These are phyloP conservation scores for Oldenlandia corymbosa DNA, from an alignment of 257 asterid genomes.

Conservation along the genomic window DNA sequence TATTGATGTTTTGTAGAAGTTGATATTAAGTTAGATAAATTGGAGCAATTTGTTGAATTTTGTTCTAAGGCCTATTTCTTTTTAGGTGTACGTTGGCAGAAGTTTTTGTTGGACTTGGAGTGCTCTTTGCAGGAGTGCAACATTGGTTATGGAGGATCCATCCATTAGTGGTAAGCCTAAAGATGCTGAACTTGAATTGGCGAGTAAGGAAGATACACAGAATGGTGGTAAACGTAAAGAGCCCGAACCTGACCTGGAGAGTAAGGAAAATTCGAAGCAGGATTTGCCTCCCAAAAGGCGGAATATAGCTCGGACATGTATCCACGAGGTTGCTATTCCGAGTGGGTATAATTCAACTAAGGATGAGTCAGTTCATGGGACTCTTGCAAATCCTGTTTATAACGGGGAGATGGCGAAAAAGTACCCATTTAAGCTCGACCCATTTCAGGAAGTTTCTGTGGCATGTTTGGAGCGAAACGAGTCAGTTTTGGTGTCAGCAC, in stretches of 20 bases:
- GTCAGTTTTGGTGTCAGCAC: conserved; percentile 88
- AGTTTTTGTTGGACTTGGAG: no score
- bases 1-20: no score
- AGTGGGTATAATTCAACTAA: conserved; percentile 45
- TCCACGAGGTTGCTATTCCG: conserved; percentile 95
- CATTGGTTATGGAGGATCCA: no score
- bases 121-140: no score
- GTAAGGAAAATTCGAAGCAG: conserved; percentile 24
- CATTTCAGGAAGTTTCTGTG: conserved; percentile 82
- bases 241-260: conserved; percentile 37
- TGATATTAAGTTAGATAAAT: no score
- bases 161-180: no score
- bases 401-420: conserved; percentile 69
- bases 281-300: conserved; percentile 51
- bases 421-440: conserved; percentile 76
- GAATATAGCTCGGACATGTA: conserved; percentile 57
- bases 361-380: conserved; percentile 67
- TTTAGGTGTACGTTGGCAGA: no score
- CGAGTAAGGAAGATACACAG: conserved; percentile 38
- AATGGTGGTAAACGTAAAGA: conserved; percentile 55
- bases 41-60: no score
- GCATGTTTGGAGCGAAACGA: conserved; percentile 90
- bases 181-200: no score
- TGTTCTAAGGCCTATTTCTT: no score
- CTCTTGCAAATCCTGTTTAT: conserved; percentile 66